phyloP scores from a whole-genome alignment of 2,329 filamentous ascomycete genomes.

The Fusarium sp. region DNA sequence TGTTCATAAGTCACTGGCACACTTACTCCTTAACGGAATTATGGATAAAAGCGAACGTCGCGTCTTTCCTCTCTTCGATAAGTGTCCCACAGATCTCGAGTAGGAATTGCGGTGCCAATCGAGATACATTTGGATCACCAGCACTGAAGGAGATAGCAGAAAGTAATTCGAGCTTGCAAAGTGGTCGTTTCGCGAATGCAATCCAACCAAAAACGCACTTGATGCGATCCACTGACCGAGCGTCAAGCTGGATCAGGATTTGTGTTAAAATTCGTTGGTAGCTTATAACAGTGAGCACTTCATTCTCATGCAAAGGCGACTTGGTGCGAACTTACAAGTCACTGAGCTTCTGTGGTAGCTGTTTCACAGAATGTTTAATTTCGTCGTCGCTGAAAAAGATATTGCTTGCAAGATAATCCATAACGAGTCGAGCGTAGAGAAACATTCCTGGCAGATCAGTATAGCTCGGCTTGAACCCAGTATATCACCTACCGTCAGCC shows the following conservation, averaged over 20 bases:
- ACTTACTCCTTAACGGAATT: constrained; percentile 37
- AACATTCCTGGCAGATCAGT: constrained; percentile 29
- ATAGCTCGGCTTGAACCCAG: accelerated
- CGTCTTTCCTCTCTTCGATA: constrained; percentile 19
- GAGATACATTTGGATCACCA: background rate
- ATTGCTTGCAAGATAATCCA: constrained; percentile 36
- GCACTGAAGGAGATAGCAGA: constrained; percentile 29
- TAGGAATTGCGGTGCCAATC: constrained; percentile 15
- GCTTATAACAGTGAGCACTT: background rate
- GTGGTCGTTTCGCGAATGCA: constrained; percentile 25
- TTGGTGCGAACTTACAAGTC: constrained; percentile 12
- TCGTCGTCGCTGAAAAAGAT: constrained; percentile 22
- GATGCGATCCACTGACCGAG: constrained; percentile 16
- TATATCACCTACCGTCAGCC: constrained; percentile 17
- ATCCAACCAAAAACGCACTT: constrained; percentile 24
- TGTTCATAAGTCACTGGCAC: accelerated
- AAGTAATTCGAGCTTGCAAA: constrained; percentile 13
- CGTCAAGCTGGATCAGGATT: constrained; percentile 15
- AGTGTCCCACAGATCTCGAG: constrained; percentile 7
- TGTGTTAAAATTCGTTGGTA: constrained; percentile 27
- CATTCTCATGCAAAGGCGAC: accelerated
- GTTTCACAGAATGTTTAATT: constrained; percentile 11
- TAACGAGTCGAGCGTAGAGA: constrained; percentile 36
- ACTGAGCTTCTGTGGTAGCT: constrained; percentile 11
- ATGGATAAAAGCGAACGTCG: constrained; percentile 29